Base-by-base conservation (phyloP, 306 rosid species). In the Mucuna pruriens region DNA sequence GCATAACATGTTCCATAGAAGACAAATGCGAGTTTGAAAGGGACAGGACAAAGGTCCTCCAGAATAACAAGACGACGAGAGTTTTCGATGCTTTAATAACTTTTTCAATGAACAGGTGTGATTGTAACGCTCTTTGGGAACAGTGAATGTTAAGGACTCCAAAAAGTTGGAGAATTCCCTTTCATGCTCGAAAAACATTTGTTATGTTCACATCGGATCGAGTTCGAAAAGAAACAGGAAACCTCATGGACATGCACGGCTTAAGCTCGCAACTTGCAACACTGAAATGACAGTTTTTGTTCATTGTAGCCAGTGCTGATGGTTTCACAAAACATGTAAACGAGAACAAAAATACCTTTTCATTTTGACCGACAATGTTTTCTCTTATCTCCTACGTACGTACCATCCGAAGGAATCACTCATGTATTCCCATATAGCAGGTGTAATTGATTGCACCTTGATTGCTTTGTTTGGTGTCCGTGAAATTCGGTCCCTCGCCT, bases 391-490 rank as follows among this genome's bases (percentile, higher is more conserved):
- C 22, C 65, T 19, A 54, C 75, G 42, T 36, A 34, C 39, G 19
- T 36, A 34, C 39, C 12, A 51, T 33, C 63, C 33, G 8, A 45
- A 52, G 31, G 31, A 22, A 49, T 33, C 45, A 6, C 5, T 33
- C 19, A 26, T 33, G 42, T 51, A 38, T 51, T 31, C 5, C 38
- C 8, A 4, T 11, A 11, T 11, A 11, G 48, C 42, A 11, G 33
- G 11, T 51, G 63, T 49, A 71, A 72, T 72, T 54, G 66, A 52
- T 74, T 34, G 52, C 38, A 55, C 17, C 9, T 40, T 57, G 29
- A 40, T 57, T 57, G 55, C 79, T 40, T 40, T 4, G 19, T 58
- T 75, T 42, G 26, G 58, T 75, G 39, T 9, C 70, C 40, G 70
- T 16, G 29, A 23, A 57, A 57, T 40, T 74, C 40, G 68, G 79